These are phyloP conservation scores for Yarrowia osloensis DNA, from an alignment of 805 yeast species.

Conservation along the genomic window DNA sequence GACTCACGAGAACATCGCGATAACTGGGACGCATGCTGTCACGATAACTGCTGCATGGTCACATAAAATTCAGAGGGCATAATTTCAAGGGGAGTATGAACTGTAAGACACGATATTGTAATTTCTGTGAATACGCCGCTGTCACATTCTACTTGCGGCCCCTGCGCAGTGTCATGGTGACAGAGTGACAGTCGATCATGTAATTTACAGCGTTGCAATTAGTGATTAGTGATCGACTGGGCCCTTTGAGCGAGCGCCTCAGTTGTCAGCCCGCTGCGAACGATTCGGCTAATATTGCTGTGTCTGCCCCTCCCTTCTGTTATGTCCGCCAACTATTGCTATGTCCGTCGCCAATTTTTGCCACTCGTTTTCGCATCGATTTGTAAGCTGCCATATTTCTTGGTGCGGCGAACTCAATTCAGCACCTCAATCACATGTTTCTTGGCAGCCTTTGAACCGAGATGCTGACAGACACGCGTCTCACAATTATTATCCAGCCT, in stretches of 20 bases:
- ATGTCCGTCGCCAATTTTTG: not conserved
- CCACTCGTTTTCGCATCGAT: not conserved
- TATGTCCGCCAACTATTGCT: not conserved
- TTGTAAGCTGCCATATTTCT: not conserved
- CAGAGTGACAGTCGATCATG: not conserved
- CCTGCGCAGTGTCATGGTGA: not conserved
- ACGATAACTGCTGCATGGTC: not conserved
- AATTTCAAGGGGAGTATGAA: not conserved
- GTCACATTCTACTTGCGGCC: not conserved
- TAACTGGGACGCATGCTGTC: not conserved
- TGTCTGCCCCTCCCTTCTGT: no score
- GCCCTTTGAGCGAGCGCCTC: no score
- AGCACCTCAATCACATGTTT: not conserved
- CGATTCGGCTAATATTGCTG: not conserved
- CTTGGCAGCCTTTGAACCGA: constrained; percentile 3
- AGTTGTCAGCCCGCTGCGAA: no score
- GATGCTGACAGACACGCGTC: not conserved
- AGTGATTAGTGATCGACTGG: no score
- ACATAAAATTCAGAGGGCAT: no score
- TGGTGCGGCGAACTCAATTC: not conserved
- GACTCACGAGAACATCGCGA: not conserved
- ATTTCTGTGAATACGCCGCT: not conserved
- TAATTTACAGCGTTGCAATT: no score
- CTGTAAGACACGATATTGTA: not conserved
- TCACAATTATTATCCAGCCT: not conserved